These are phyloP conservation scores for Hylodesmum podocarpum DNA, from an alignment of 306 rosid species.

Conservation along the genomic window DNA sequence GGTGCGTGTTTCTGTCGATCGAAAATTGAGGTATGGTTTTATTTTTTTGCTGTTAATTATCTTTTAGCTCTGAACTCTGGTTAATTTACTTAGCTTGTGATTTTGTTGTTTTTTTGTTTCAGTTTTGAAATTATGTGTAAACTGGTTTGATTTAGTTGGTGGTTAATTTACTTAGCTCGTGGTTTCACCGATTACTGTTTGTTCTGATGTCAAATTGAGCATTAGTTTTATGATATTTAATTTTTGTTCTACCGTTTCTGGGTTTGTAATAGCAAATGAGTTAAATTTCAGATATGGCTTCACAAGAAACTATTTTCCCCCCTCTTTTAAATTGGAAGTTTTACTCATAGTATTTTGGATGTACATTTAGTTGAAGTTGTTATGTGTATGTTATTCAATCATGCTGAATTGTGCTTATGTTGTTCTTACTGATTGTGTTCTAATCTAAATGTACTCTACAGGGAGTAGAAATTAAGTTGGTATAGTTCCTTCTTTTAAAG, in stretches of 20 bases:
- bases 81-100: not conserved
- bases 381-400: not conserved
- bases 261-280: not conserved
- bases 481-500: constrained; percentile 12
- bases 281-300: not conserved
- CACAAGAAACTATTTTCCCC: not conserved
- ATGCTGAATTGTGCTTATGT: constrained; percentile 3
- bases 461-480: constrained; percentile 13
- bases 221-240: not conserved
- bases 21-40: not conserved
- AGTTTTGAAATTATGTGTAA: not conserved
- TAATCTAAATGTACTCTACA: not conserved
- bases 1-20: not conserved
- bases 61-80: not conserved
- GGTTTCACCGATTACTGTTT: no score
- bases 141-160: constrained; percentile 1
- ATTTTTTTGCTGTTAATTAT: not conserved
- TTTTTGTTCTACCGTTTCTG: no score
- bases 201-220: not conserved
- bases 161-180: no score
- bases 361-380: constrained; percentile 15
- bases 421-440: not conserved
- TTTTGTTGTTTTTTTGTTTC: not conserved
- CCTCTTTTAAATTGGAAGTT: constrained; percentile 13
- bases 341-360: not conserved